Evolutionary conservation across 2,329 filamentous ascomycete species (phyloP).

Genomic region (Immersiporthe knoxdaviesiana): DNA sequence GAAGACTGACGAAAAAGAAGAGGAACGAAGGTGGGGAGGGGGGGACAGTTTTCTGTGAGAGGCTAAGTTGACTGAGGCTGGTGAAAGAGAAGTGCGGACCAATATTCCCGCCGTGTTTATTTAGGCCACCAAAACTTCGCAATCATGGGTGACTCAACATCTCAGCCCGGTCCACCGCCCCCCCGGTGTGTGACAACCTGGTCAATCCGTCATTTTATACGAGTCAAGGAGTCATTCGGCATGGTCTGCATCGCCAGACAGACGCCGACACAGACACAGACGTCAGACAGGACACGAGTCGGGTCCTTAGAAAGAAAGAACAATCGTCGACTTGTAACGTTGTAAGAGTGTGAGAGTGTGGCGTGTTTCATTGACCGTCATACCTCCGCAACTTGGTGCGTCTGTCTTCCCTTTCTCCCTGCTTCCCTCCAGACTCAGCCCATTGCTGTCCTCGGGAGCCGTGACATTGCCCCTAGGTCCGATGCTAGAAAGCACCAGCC

Average conservation of each 20-base stretch:
- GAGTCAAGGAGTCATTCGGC: background rate
- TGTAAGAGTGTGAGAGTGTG: background rate
- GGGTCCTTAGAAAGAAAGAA: no score
- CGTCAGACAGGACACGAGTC: background rate
- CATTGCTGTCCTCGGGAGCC: background rate
- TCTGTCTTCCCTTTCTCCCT: no score
- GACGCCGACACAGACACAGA: no score
- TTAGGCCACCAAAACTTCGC: background rate
- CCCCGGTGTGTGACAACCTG: background rate
- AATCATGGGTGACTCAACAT: background rate
- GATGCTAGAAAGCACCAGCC: background rate
- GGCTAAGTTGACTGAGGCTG: background rate
- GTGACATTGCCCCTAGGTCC: background rate
- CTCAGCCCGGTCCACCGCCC: background rate
- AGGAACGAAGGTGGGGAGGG: no score
- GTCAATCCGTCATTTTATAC: background rate
- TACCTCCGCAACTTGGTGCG: background rate
- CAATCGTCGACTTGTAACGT: background rate
- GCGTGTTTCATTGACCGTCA: conserved; percentile 1
- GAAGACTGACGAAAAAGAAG: no score
- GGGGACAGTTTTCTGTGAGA: no score
- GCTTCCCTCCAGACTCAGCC: background rate
- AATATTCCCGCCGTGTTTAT: conserved; percentile 1
- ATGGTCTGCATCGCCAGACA: background rate
- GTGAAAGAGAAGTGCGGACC: background rate